These are phyloP conservation scores for Venturiaceae sp. DNA, from an alignment of 2,329 filamentous ascomycete species.

Conservation along the genomic window DNA sequence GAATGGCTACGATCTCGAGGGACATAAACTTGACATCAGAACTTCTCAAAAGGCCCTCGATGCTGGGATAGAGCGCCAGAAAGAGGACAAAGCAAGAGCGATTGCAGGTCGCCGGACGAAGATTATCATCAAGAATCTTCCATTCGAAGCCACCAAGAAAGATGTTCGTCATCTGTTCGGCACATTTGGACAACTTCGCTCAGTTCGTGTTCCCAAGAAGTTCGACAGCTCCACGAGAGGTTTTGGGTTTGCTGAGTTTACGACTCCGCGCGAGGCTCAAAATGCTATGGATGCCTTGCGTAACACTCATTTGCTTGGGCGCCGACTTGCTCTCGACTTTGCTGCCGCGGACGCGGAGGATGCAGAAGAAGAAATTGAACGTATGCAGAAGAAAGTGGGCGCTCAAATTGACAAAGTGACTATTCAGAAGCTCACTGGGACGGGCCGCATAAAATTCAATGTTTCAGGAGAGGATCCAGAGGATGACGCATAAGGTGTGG, in stretches of 20 bases:
- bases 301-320: slow-evolving; percentile 87
- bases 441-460: slow-evolving; percentile 80
- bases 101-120: slow-evolving; percentile 69
- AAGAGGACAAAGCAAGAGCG: slow-evolving; percentile 77
- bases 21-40: slow-evolving; percentile 75
- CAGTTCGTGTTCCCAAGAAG: slow-evolving; percentile 90
- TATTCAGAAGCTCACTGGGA: slow-evolving; percentile 76
- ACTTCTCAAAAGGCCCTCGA: slow-evolving; percentile 80
- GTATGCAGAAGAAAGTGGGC: slow-evolving; percentile 93
- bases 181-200: slow-evolving; percentile 84
- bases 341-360: slow-evolving; percentile 82
- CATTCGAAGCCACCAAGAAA: slow-evolving; percentile 90
- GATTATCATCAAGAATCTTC: slow-evolving; percentile 96
- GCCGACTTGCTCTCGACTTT: slow-evolving; percentile 83
- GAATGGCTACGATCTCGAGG: slow-evolving; percentile 81
- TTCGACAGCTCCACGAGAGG: slow-evolving; percentile 82
- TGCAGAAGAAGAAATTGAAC: slow-evolving; percentile 90
- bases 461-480: slow-evolving; percentile 49
- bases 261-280: slow-evolving; percentile 77
- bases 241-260: slow-evolving; percentile 95
- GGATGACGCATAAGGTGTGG: slow-evolving; percentile 24
- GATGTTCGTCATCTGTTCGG: slow-evolving; percentile 80
- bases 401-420: slow-evolving; percentile 85
- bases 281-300: slow-evolving; percentile 86
- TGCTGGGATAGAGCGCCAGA: slow-evolving; percentile 75